These are phyloP conservation scores for Plicaturopsis crispa DNA, from an alignment of 768 basidiomycete species.

Conservation along the genomic window DNA sequence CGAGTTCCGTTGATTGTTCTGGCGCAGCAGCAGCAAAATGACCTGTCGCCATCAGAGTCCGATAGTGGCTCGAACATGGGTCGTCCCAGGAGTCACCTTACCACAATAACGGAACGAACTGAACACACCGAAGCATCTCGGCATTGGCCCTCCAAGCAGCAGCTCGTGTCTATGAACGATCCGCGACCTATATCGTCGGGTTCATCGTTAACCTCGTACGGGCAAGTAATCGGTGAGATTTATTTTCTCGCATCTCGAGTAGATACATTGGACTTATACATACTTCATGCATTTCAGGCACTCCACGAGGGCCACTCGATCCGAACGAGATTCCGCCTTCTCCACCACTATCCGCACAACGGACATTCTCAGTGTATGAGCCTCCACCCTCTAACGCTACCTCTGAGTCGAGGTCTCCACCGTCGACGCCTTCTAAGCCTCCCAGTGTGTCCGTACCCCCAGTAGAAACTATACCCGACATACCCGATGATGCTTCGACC, in stretches of 20 bases:
- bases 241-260: neutral
- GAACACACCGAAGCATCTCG: slow-evolving; percentile 57
- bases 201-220: slow-evolving; percentile 45
- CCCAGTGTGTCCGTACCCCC: slow-evolving; percentile 38
- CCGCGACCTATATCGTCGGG: slow-evolving; percentile 28
- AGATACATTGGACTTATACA: too few relatives aligned
- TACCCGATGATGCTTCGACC: slow-evolving; percentile 45
- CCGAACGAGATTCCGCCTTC: slow-evolving; percentile 59
- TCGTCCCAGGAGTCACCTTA: slow-evolving; percentile 34
- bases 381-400: slow-evolving; percentile 47
- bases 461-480: slow-evolving; percentile 45
- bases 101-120: slow-evolving; percentile 61
- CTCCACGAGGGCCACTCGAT: slow-evolving; percentile 26
- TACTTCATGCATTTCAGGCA: too few relatives aligned
- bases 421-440: slow-evolving; percentile 28
- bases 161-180: slow-evolving; percentile 27
- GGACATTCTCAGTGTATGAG: slow-evolving; percentile 50
- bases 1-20: slow-evolving; percentile 53
- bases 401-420: slow-evolving; percentile 30
- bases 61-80: slow-evolving; percentile 25
- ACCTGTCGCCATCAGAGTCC: slow-evolving; percentile 14
- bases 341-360: slow-evolving; percentile 61
- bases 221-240: slow-evolving; percentile 48
- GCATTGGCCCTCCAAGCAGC: slow-evolving; percentile 35
- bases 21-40: slow-evolving; percentile 43